Evolutionary conservation across 2,329 filamentous ascomycete species (phyloP).

Genomic region (Diaporthe citrichinensis): DNA sequence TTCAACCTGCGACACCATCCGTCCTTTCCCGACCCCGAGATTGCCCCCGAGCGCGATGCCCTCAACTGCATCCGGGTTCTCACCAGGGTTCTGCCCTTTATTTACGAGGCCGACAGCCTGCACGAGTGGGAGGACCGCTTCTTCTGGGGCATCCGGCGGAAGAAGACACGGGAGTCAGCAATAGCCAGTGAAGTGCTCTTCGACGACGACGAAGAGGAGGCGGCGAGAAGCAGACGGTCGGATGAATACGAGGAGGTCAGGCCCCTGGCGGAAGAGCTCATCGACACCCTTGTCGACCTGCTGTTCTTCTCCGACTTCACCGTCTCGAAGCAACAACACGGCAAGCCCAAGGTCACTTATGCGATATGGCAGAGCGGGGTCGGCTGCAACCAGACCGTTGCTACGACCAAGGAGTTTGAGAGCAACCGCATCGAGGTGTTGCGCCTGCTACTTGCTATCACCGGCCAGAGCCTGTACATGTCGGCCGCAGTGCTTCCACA

Average conservation of each 20-base stretch:
- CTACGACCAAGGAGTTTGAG: slow-evolving; percentile 92
- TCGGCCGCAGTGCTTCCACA: slow-evolving; percentile 84
- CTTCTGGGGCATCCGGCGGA: slow-evolving; percentile 87
- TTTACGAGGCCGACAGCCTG: slow-evolving; percentile 91
- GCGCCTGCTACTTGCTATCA: slow-evolving; percentile 85
- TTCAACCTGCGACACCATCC: slow-evolving; percentile 88
- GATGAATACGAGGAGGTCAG: slow-evolving; percentile 85
- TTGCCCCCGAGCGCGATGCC: slow-evolving; percentile 88
- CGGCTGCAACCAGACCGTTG: slow-evolving; percentile 90
- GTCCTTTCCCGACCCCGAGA: slow-evolving; percentile 88
- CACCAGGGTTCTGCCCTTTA: slow-evolving; percentile 88
- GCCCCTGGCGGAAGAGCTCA: slow-evolving; percentile 90
- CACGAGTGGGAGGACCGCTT: slow-evolving; percentile 91
- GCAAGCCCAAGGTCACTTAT: slow-evolving; percentile 87
- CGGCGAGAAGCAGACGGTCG: slow-evolving; percentile 63
- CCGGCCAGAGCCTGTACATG: slow-evolving; percentile 95
- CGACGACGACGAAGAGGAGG: slow-evolving; percentile 76
- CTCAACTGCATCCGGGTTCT: slow-evolving; percentile 95
- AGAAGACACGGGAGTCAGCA: slow-evolving; percentile 76
- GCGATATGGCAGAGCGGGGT: slow-evolving; percentile 99
- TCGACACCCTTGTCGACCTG: slow-evolving; percentile 89
- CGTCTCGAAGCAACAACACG: slow-evolving; percentile 78
- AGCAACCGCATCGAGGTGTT: slow-evolving; percentile 93
- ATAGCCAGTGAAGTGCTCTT: slow-evolving; percentile 85
- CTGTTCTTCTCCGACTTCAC: slow-evolving; percentile 95